A percentile compares a stretch with the other conserved stretches of the same genome.
These are phyloP conservation scores for Verticillium longisporum DNA, from an alignment of 2,329 filamentous ascomycete species.

Conservation along the genomic window DNA sequence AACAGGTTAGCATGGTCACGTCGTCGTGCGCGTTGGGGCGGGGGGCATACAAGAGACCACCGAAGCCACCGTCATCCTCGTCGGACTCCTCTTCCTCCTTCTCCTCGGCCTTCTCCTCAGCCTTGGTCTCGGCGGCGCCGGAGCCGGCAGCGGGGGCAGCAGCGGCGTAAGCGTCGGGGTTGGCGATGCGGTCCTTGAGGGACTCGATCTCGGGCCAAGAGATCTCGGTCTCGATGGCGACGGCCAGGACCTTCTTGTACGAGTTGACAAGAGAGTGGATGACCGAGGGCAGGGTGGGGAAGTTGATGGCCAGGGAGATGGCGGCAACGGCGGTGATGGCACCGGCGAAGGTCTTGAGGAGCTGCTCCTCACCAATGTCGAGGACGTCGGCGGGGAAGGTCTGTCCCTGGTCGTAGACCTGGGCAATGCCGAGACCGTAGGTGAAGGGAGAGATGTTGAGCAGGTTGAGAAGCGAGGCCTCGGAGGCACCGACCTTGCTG, in stretches of 20 bases:
- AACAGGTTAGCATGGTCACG: constrained; percentile 28
- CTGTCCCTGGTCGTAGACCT: constrained; percentile 98
- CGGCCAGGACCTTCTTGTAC: constrained; percentile 94
- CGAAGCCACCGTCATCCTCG: constrained; percentile 64
- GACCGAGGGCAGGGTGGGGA: constrained; percentile 92
- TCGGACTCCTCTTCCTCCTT: constrained; percentile 65
- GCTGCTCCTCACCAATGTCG: constrained; percentile 91
- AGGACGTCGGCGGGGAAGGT: constrained; percentile 79
- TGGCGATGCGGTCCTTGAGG: constrained; percentile 99
- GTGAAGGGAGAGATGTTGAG: constrained; percentile 99
- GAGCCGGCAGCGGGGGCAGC: constrained; percentile 62
- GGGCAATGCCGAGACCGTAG: constrained; percentile 92
- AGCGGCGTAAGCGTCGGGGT: constrained; percentile 92
- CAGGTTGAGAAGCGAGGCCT: constrained; percentile 98
- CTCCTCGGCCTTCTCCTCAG: constrained; percentile 58
- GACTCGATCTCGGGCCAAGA: constrained; percentile 93
- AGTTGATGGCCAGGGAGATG: constrained; percentile 88
- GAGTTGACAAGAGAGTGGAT: constrained; percentile 94
- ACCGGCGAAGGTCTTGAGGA: constrained; percentile 73
- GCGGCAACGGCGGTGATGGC: constrained; percentile 83
- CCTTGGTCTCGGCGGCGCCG: constrained; percentile 43
- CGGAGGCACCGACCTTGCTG: constrained; percentile 94
- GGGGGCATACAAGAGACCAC: constrained; percentile 64
- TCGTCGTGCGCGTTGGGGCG: background rate
- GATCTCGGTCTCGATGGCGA: constrained; percentile 85